Evolutionary conservation across 2,329 filamentous ascomycete species (phyloP), one percentile per base, ranked within the genome.

Genomic region (Penicillium sp.): DNA sequence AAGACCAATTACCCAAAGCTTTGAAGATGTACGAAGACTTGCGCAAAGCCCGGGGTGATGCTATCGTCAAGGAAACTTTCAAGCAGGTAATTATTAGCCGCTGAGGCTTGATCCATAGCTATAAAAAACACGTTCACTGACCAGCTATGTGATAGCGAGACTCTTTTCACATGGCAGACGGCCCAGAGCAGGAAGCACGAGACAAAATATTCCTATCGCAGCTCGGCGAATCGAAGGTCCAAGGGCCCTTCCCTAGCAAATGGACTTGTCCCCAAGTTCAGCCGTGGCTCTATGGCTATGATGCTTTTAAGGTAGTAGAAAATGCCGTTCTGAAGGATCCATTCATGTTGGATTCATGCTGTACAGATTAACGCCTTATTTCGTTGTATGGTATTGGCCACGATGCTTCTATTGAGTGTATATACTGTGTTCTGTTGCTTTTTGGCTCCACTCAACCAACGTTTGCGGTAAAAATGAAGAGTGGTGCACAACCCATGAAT

Each of bases 271-370:
- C 84, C 0, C 75, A 82, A 35, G 81, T 86, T 0, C 86, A 89
- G 69, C 81, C 82, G 0, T 88, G 85, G 83, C 61, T 89, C 47
- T 89, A 84, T 63, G 84, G 85, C 0, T 88, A 89, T 61, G 83
- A 88, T 71, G 83, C 84, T 4, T 80, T 81, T 57, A 73, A 75
- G 29, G 85, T 86, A 65, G 83, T 81, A 1, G 78, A 83, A 53
- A 73, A 76, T 13, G 75, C 68, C 1, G 68, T 74, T 19, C 10
- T 39, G 36, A 1, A 39, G n/a, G 10, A 39, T 21, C 36, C 36
- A 3, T 39, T 39, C n/a, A 6, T 21, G 5, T 21, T 39, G n/a
- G 36, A 39, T 39, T n/a, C 10, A 19, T 6, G 9, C 4, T 6
- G 7, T 38, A 38, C 17, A 4, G 36, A n/a, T 19, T 38, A 38